These are phyloP conservation scores for Flammula alnicola DNA, from an alignment of 1,284 basidiomycete species.

Conservation along the genomic window DNA sequence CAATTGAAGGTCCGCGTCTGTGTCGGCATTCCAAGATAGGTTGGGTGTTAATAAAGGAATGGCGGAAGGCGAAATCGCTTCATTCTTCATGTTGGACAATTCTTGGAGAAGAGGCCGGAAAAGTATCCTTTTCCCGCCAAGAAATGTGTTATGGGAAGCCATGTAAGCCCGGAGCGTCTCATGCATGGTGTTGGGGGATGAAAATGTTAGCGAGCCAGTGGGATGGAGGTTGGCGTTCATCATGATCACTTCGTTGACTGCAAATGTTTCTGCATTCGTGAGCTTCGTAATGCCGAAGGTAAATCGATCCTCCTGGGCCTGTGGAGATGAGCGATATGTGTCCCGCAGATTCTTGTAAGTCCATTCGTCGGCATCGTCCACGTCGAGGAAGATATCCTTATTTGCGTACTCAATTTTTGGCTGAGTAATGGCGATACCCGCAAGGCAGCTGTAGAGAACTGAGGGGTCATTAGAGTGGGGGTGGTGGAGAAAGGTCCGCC, in stretches of 20 bases:
- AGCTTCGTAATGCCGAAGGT: slow-evolving; percentile 26
- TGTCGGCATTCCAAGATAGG: slow-evolving; percentile 14
- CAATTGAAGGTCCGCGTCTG: slow-evolving; percentile 22
- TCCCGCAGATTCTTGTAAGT: slow-evolving; percentile 9
- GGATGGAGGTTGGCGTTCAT: slow-evolving; percentile 24
- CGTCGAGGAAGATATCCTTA: slow-evolving; percentile 9
- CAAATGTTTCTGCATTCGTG: slow-evolving; percentile 24
- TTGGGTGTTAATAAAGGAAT: not conserved
- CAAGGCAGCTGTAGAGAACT: slow-evolving; percentile 23
- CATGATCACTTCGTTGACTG: slow-evolving; percentile 29
- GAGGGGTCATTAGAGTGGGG: slow-evolving; percentile 21
- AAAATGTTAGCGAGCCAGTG: slow-evolving; percentile 27
- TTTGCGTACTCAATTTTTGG: slow-evolving; percentile 18
- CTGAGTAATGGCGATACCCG: slow-evolving; percentile 20
- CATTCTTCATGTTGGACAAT: slow-evolving; percentile 2
- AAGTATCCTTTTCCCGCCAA: slow-evolving; percentile 19
- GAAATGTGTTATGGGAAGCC: slow-evolving; percentile 24
- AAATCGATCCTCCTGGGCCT: slow-evolving; percentile 26
- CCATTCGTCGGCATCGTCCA: slow-evolving; percentile 15
- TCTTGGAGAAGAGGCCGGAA: slow-evolving; percentile 23
- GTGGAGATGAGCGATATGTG: slow-evolving; percentile 20
- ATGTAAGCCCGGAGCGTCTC: slow-evolving; percentile 22
- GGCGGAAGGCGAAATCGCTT: not conserved
- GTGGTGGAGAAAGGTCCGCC: slow-evolving; percentile 26
- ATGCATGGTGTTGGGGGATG: slow-evolving; percentile 20